These are phyloP conservation scores for Sugiyamaella marilandica DNA, from an alignment of 805 yeast species.

Conservation along the genomic window DNA sequence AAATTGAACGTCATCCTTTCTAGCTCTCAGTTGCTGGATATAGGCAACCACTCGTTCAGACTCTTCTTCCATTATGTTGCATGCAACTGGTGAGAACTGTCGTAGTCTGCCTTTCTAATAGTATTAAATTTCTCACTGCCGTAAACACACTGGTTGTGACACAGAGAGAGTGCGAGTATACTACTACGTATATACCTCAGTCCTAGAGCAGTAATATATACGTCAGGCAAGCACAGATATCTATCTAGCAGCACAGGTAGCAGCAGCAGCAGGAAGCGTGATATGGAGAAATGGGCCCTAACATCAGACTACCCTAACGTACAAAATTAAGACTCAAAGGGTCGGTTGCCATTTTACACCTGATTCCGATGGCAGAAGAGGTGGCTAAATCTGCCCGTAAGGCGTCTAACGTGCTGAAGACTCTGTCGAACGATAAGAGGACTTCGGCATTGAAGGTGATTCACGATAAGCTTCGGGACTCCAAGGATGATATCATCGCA, in stretches of 20 bases:
- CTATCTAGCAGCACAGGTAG: too few relatives aligned
- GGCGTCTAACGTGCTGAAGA: conserved; percentile 82
- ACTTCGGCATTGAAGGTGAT: conserved; percentile 67
- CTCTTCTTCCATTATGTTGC: neutral
- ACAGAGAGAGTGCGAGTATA: too few relatives aligned
- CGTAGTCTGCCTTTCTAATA: too few relatives aligned
- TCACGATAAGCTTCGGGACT: conserved; percentile 57
- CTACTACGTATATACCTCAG: too few relatives aligned
- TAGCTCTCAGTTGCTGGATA: neutral
- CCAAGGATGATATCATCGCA: conserved; percentile 57
- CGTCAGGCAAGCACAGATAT: too few relatives aligned
- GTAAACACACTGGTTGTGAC: too few relatives aligned
- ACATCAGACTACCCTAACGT: neutral
- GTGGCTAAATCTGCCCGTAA: conserved; percentile 76
- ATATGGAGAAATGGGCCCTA: too few relatives aligned
- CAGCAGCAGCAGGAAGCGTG: too few relatives aligned
- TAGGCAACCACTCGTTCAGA: neutral
- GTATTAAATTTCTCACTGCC: too few relatives aligned
- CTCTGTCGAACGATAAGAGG: conserved; percentile 67
- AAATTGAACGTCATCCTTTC: neutral
- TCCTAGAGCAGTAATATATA: too few relatives aligned
- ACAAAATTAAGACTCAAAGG: neutral
- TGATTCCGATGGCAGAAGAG: conserved; percentile 46
- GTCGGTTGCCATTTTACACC: neutral
- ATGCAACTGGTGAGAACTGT: neutral